Conservation (phyloP, 805 yeast species). For the Candida maris region DNA sequence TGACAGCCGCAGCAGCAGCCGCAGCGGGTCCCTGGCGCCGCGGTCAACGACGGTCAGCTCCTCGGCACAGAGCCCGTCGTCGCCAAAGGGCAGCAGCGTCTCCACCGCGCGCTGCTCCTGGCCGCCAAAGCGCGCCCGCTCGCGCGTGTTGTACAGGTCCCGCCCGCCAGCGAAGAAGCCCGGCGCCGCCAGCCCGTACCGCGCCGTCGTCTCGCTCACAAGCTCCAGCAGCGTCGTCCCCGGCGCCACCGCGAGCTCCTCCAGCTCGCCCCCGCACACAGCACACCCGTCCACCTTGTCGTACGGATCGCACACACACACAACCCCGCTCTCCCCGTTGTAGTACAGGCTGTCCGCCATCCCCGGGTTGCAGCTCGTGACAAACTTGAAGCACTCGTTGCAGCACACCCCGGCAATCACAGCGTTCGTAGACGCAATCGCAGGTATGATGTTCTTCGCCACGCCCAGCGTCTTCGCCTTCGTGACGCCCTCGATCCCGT, state of each 20-base stretch:
- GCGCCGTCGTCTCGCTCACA: constrained; percentile 12
- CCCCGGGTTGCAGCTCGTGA: constrained; percentile 64
- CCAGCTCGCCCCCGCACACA: constrained; percentile 58
- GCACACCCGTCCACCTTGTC: constrained; percentile 61
- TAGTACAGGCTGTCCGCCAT: constrained; percentile 81
- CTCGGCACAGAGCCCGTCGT: constrained; percentile 6
- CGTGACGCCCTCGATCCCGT: constrained; percentile 74
- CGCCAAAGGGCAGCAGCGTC: constrained; percentile 16
- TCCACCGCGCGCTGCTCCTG: constrained; percentile 2
- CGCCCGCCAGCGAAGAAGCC: constrained; percentile 17
- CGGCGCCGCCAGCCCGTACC: constrained; percentile 17
- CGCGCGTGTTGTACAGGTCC: constrained; percentile 27
- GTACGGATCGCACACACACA: constrained; percentile 67
- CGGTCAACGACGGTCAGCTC: constrained; percentile 20
- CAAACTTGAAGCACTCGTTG: constrained; percentile 77
- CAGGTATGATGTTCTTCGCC: constrained; percentile 87
- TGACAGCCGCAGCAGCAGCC: constrained; percentile 5
- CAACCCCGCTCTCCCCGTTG: constrained; percentile 77
- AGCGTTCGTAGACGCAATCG: constrained; percentile 92
- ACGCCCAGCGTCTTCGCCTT: constrained; percentile 75
- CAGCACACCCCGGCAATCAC: constrained; percentile 86
- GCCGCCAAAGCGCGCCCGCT: not conserved
- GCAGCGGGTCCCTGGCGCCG: constrained; percentile 3
- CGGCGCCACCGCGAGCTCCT: constrained; percentile 11
- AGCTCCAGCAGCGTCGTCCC: constrained; percentile 13